These are phyloP conservation scores for Globisporangium paroecandrum DNA, from an alignment of 352 stramenopile genomes.

Conservation along the genomic window DNA sequence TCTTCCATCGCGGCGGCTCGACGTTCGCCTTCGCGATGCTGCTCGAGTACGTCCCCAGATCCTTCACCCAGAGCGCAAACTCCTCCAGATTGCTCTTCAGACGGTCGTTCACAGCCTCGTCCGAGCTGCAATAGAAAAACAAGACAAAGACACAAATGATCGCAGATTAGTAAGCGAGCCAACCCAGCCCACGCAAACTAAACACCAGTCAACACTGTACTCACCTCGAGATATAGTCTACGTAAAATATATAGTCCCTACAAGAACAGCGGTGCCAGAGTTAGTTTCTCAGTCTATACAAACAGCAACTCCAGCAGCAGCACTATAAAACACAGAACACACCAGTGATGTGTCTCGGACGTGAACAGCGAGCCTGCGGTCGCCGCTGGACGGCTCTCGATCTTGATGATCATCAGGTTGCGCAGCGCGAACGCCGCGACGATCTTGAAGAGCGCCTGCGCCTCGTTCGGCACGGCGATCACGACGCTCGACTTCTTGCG, in stretches of 20 bases:
- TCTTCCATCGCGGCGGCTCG: conserved; percentile 69
- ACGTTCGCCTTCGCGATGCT: conserved; percentile 57
- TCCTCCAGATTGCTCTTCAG: conserved; percentile 63
- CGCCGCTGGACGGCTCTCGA: conserved; percentile 69
- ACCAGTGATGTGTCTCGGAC: conserved; percentile 70
- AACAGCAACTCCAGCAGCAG: not conserved
- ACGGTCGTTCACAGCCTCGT: conserved; percentile 39
- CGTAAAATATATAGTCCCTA: conserved; percentile 82
- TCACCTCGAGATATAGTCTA: conserved; percentile 65
- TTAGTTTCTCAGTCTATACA: not conserved
- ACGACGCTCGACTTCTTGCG: conserved; percentile 69
- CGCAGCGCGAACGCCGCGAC: conserved; percentile 73
- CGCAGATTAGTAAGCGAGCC: not conserved
- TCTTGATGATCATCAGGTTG: conserved; percentile 79
- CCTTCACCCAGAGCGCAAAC: conserved; percentile 76
- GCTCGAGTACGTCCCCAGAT: conserved; percentile 67
- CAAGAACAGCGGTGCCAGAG: not conserved
- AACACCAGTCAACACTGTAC: not conserved
- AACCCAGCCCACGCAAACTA: not conserved
- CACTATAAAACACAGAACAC: not conserved
- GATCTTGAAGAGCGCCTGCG: conserved; percentile 73
- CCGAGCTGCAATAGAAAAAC: conserved; percentile 17
- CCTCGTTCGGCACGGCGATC: conserved; percentile 64
- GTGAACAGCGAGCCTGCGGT: conserved; percentile 58
- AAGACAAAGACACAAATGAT: not conserved